These are phyloP conservation scores for Ceratobasidium theobromae DNA, from an alignment of 1,284 basidiomycete species.

Conservation along the genomic window DNA sequence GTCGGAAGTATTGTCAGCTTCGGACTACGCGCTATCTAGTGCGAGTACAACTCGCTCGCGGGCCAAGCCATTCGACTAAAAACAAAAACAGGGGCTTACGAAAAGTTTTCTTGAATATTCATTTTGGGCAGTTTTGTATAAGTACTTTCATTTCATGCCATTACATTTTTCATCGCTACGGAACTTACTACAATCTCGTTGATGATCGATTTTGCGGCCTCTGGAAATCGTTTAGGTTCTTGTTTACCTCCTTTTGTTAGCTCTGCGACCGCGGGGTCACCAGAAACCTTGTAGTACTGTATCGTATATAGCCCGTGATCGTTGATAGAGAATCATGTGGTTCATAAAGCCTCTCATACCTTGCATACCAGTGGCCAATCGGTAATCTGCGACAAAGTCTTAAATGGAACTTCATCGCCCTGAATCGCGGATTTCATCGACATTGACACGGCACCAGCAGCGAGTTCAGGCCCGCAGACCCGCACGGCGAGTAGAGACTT, in stretches of 20 bases:
- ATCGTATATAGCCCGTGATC: neutral
- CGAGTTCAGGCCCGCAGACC: conserved; percentile 47
- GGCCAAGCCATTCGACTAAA: neutral
- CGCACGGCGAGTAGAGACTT: conserved; percentile 72
- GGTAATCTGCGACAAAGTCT: conserved; percentile 53
- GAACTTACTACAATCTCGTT: conserved; percentile 71
- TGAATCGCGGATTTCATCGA: conserved; percentile 59
- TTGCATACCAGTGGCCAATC: conserved; percentile 75
- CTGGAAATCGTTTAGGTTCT: conserved; percentile 32
- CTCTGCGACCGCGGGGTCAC: conserved; percentile 49
- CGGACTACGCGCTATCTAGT: conserved; percentile 65
- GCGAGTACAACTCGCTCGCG: conserved; percentile 68
- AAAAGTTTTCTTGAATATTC: neutral
- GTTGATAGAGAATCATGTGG: neutral
- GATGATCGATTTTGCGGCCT: conserved; percentile 50
- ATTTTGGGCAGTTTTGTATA: conserved; percentile 1
- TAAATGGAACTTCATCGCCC: conserved; percentile 55
- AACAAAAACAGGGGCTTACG: neutral
- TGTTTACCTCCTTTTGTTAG: conserved; percentile 45
- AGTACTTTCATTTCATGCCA: conserved; percentile 35
- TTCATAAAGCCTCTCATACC: conserved; percentile 48
- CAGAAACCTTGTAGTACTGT: conserved; percentile 76
- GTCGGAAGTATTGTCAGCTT: conserved; percentile 78
- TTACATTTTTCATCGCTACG: conserved; percentile 79
- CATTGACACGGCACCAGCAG: conserved; percentile 45